These are phyloP conservation scores for Letharia lupina DNA, from an alignment of 495 filamentous ascomycete species.

Conservation along the genomic window DNA sequence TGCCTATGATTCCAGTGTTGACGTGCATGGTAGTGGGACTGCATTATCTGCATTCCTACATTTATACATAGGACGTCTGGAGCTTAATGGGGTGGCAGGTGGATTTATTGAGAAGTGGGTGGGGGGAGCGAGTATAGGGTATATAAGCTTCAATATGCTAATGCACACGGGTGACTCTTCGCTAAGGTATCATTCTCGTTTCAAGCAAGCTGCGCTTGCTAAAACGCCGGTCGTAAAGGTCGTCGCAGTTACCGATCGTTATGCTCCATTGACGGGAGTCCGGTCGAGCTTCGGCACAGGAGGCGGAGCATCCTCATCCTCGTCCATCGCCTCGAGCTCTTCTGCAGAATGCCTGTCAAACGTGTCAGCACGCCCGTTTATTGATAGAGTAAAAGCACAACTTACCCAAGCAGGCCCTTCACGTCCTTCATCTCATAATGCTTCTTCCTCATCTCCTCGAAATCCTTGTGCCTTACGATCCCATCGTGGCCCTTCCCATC, in stretches of 20 bases:
- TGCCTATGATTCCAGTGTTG: too few relatives aligned
- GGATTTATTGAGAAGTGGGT: not conserved
- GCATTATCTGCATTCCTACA: too few relatives aligned
- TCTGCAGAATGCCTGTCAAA: constrained; percentile 26
- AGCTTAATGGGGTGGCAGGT: not conserved
- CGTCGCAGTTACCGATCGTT: not conserved
- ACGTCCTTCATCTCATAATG: constrained; percentile 99
- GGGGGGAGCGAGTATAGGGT: not conserved
- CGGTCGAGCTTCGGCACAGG: constrained; percentile 19
- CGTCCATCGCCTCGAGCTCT: constrained; percentile 45
- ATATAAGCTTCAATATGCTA: not conserved
- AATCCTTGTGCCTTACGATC: constrained; percentile 77
- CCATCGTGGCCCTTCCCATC: constrained; percentile 66
- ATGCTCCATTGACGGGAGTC: constrained; percentile 17
- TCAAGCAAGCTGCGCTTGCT: not conserved
- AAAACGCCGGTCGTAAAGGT: not conserved
- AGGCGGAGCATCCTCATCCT: constrained; percentile 36
- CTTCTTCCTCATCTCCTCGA: constrained; percentile 83
- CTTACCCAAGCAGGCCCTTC: constrained; percentile 74
- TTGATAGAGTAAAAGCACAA: constrained; percentile 4
- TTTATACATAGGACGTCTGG: not conserved
- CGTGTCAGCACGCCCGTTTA: not conserved
- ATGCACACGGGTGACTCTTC: not conserved
- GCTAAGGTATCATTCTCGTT: not conserved
- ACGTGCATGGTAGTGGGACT: too few relatives aligned